These are phyloP conservation scores for Sporothrix brasiliensis DNA, from an alignment of 2,329 filamentous ascomycete genomes.

Conservation along the genomic window DNA sequence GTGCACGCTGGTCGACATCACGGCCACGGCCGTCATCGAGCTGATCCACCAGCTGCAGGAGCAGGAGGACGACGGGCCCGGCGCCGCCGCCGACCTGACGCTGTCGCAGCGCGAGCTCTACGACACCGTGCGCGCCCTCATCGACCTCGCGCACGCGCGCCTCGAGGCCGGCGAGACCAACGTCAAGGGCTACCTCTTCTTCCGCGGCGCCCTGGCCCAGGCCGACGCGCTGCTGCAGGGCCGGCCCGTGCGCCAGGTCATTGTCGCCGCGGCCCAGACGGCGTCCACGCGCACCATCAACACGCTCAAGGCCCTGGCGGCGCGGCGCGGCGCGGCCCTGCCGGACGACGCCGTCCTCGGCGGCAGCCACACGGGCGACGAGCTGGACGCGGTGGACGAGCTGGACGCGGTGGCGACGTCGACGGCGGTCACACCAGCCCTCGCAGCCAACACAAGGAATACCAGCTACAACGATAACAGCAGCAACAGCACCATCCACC, in stretches of 20 bases:
- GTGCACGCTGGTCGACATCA: constrained; percentile 35
- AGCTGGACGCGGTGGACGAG: neutral
- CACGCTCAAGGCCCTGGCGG: constrained; percentile 23
- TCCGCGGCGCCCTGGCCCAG: constrained; percentile 33
- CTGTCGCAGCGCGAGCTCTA: constrained; percentile 36
- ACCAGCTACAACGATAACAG: neutral
- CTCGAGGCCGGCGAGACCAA: constrained; percentile 37
- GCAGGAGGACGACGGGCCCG: constrained; percentile 34
- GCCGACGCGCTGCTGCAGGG: constrained; percentile 34
- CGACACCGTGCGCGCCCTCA: constrained; percentile 27
- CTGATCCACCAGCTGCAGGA: constrained; percentile 36
- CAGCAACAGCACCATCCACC: neutral
- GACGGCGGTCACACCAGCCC: neutral
- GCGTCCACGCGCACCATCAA: constrained; percentile 10
- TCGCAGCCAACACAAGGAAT: neutral
- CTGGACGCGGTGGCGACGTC: neutral
- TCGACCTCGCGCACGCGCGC: constrained; percentile 30
- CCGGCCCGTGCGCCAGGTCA: constrained; percentile 21
- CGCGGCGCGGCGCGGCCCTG: constrained; percentile 14
- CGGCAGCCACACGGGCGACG: neutral
- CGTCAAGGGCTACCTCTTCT: constrained; percentile 35
- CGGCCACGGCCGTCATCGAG: constrained; percentile 34
- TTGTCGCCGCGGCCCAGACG: constrained; percentile 25
- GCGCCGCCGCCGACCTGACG: constrained; percentile 30
- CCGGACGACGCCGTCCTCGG: constrained; percentile 22